phyloP scores from a whole-genome alignment of 495 filamentous ascomycete genomes.

The Pseudoneurospora amorphoporcata region DNA sequence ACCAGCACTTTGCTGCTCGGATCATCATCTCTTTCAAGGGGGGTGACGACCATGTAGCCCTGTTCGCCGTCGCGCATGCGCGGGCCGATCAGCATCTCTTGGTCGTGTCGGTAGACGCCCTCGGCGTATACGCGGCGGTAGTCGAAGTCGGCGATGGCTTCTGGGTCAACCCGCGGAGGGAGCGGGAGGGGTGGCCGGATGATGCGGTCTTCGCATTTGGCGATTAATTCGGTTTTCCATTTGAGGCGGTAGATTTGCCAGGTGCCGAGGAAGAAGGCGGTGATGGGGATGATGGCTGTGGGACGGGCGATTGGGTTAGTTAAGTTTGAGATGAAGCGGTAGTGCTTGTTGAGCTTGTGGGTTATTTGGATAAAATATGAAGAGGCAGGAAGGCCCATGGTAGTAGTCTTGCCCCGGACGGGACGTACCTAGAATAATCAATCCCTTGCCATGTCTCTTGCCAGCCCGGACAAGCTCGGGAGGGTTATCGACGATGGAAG shows the following conservation, averaged over 20 bases:
- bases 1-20: constrained; percentile 54
- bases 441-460: constrained; percentile 66
- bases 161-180: constrained; percentile 69
- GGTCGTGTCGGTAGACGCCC: constrained; percentile 70
- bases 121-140: constrained; percentile 75
- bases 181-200: constrained; percentile 78
- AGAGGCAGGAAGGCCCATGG: neutral
- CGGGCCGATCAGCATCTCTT: constrained; percentile 92
- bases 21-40: constrained; percentile 56
- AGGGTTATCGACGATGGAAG: constrained; percentile 78
- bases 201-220: constrained; percentile 81
- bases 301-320: neutral
- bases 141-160: constrained; percentile 78
- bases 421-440: constrained; percentile 62
- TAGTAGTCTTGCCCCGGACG: neutral
- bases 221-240: constrained; percentile 89
- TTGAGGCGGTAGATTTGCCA: constrained; percentile 93
- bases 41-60: constrained; percentile 84
- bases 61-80: constrained; percentile 80
- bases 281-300: constrained; percentile 77
- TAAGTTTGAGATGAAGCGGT: neutral
- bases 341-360: neutral
- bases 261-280: constrained; percentile 78
- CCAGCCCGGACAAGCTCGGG: constrained; percentile 61
- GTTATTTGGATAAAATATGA: neutral